Evolutionary conservation across 2,329 filamentous ascomycete genomes (phyloP).

Genomic region (Penicillium thymicola): DNA sequence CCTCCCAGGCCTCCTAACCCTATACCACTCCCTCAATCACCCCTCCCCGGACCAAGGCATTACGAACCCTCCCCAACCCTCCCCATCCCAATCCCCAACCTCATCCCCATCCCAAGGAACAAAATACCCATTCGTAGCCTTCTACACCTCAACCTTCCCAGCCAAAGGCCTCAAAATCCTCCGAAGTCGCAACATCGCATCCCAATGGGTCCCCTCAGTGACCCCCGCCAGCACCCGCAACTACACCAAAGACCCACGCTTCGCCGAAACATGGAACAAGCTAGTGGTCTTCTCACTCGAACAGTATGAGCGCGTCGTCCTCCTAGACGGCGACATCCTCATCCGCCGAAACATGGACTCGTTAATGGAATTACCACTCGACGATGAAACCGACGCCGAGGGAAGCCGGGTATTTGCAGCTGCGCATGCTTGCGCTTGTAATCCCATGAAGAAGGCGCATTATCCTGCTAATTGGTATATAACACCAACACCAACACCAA

Average conservation of each 20-base stretch:
- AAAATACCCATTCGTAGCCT: conserved; percentile 68
- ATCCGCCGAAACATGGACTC: conserved; percentile 78
- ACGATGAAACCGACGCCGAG: conserved; percentile 43
- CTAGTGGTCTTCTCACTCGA: conserved; percentile 68
- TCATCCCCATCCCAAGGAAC: conserved; percentile 47
- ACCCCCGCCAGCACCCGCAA: conserved; percentile 62
- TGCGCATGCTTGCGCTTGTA: conserved; percentile 79
- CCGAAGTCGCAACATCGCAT: conserved; percentile 62
- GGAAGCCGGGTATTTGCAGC: conserved; percentile 65
- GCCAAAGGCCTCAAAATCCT: conserved; percentile 63
- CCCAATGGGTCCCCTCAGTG: conserved; percentile 67
- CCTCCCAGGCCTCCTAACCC: conserved; percentile 72
- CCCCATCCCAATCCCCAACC: conserved; percentile 13
- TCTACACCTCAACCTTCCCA: conserved; percentile 74
- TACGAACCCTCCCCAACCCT: background rate
- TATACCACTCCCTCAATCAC: conserved; percentile 67
- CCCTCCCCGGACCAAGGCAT: conserved; percentile 21
- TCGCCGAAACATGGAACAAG: conserved; percentile 84
- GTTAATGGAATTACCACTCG: conserved; percentile 69
- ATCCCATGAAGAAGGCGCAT: conserved; percentile 69
- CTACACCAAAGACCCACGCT: conserved; percentile 71
- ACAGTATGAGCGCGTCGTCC: conserved; percentile 71
- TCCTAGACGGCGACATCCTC: conserved; percentile 81
- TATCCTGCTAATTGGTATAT: conserved; percentile 67
- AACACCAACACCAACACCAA: background rate